These are phyloP conservation scores for Microdochium bolleyi DNA, from an alignment of 2,329 filamentous ascomycete species.

Conservation along the genomic window DNA sequence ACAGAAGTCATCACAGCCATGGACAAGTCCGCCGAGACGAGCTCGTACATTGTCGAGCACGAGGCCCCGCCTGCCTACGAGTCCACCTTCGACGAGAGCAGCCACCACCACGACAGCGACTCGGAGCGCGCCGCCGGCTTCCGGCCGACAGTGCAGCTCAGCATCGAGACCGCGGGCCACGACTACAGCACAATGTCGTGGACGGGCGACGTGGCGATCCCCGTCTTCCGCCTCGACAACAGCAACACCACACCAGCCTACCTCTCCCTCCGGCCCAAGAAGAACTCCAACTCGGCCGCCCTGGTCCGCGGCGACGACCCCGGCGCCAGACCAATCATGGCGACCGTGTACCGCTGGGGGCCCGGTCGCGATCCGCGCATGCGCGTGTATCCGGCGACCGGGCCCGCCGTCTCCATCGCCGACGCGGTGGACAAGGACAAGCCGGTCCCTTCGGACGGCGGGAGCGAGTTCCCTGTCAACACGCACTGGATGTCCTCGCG, in stretches of 20 bases:
- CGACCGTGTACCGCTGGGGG: slow-evolving; percentile 7
- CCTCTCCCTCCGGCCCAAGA: slow-evolving; percentile 1
- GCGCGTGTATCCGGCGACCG: slow-evolving; percentile 2
- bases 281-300: slow-evolving; percentile 2
- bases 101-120: background rate
- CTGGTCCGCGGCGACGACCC: slow-evolving; percentile 9
- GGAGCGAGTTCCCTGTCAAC: slow-evolving; percentile 5
- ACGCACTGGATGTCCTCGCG: slow-evolving; percentile 5
- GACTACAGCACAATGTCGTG: slow-evolving; percentile 2
- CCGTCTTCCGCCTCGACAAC: background rate
- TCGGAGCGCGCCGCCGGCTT: background rate
- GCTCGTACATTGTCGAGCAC: background rate
- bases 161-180: slow-evolving; percentile 11
- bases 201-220: slow-evolving; percentile 1
- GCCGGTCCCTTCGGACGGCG: background rate
- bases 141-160: slow-evolving; percentile 1
- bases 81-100: background rate
- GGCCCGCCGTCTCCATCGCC: slow-evolving; percentile 2
- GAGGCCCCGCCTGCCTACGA: background rate
- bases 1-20: too few relatives aligned
- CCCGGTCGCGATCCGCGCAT: slow-evolving; percentile 5
- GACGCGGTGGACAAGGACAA: slow-evolving; percentile 5
- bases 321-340: slow-evolving; percentile 8
- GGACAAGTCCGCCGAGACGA: background rate
- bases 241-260: background rate